phyloP scores from a whole-genome alignment of 1,284 basidiomycete genomes.

The Ustilago tritici region DNA sequence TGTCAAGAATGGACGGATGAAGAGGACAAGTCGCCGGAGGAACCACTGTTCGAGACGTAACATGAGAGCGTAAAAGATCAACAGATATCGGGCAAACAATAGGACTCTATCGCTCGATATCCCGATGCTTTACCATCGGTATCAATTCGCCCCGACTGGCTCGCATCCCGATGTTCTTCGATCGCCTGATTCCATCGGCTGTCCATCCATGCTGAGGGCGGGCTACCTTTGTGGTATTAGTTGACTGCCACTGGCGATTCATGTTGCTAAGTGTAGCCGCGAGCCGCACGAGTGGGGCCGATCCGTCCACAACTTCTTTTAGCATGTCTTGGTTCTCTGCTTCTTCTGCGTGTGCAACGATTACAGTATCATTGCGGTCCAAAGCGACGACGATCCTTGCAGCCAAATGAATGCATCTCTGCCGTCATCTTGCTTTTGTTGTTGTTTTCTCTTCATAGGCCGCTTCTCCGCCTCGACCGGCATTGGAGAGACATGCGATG shows the following conservation, averaged over 20 bases:
- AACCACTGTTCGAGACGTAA: neutral
- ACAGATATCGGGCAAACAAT: neutral
- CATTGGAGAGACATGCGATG: constrained; percentile 5
- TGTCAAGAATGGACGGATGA: neutral
- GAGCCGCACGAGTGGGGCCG: neutral
- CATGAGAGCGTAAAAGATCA: neutral
- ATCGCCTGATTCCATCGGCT: neutral
- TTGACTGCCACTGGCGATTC: too few relatives aligned
- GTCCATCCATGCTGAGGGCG: too few relatives aligned
- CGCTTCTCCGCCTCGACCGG: neutral
- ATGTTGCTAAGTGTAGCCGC: too few relatives aligned
- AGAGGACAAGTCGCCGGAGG: neutral
- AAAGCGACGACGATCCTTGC: constrained; percentile 33
- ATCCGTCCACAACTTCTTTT: constrained; percentile 9
- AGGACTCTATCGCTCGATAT: neutral
- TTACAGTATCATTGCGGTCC: constrained; percentile 22
- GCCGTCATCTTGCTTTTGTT: constrained; percentile 30
- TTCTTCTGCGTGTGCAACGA: neutral
- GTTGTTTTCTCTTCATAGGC: neutral
- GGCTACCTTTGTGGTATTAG: too few relatives aligned
- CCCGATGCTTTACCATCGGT: neutral
- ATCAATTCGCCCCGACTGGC: neutral
- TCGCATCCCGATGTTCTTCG: neutral
- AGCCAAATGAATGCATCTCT: constrained; percentile 16
- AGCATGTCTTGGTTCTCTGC: constrained; percentile 3